Conservation (phyloP, 306 rosid genomes). For the Dicorynia guianensis region DNA sequence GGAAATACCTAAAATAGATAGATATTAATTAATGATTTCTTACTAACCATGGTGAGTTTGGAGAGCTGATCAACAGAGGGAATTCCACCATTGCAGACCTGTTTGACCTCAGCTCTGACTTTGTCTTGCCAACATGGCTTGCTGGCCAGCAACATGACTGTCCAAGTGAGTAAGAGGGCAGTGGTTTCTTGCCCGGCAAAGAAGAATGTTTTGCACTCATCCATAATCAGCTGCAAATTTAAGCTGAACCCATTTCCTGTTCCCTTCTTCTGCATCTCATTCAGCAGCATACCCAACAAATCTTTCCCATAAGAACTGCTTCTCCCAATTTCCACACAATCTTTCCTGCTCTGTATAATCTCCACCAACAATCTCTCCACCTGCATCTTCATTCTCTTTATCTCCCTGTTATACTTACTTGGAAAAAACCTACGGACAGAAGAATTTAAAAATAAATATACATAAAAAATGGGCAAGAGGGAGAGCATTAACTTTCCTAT, state of each 20-base stretch:
- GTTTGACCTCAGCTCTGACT: conserved; percentile 67
- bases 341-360: conserved; percentile 82
- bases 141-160: conserved; percentile 82
- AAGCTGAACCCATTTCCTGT: conserved; percentile 59
- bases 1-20: too few relatives aligned
- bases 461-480: background rate
- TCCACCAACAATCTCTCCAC: conserved; percentile 91
- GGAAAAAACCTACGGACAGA: conserved; percentile 67
- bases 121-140: conserved; percentile 81
- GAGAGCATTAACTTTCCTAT: too few relatives aligned
- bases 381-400: conserved; percentile 75
- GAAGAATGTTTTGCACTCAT: conserved; percentile 97
- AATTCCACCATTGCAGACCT: conserved; percentile 59
- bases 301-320: conserved; percentile 82
- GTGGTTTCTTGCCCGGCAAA: conserved; percentile 99
- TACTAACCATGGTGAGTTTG: conserved; percentile 71
- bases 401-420: conserved; percentile 90
- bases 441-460: background rate
- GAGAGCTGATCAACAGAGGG: conserved; percentile 80
- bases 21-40: too few relatives aligned
- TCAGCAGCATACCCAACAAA: conserved; percentile 77
- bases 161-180: conserved; percentile 91
- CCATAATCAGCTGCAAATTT: conserved; percentile 79
- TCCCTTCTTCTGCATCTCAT: conserved; percentile 72
- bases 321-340: conserved; percentile 87